phyloP scores from a whole-genome alignment of 2,329 filamentous ascomycete species.

The Aureobasidium sp. region DNA sequence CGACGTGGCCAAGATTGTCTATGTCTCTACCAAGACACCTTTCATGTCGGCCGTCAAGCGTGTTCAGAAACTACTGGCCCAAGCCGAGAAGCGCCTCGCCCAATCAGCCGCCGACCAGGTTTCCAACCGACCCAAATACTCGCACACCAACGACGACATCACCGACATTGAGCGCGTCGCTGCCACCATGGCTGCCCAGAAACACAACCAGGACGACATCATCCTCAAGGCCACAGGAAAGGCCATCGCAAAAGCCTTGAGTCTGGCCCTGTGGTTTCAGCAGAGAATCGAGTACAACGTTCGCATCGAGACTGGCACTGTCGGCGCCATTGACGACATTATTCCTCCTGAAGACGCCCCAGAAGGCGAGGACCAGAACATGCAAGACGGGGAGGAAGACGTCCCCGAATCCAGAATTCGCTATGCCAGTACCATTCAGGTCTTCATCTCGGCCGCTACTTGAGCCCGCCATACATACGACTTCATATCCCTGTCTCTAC shows the following conservation, averaged over 20 bases:
- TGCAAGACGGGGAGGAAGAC: conserved; percentile 19
- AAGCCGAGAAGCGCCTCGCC: conserved; percentile 46
- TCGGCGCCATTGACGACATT: conserved; percentile 63
- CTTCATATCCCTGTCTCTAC: background rate
- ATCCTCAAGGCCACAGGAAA: conserved; percentile 58
- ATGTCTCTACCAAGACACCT: conserved; percentile 57
- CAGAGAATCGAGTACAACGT: conserved; percentile 54
- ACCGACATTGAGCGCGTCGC: conserved; percentile 15
- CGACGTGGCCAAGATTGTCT: conserved; percentile 51
- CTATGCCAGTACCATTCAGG: conserved; percentile 21
- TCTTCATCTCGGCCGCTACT: conserved; percentile 17
- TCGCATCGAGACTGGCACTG: conserved; percentile 53
- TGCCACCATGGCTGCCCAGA: conserved; percentile 25
- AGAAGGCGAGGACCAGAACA: conserved; percentile 17
- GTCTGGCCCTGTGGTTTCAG: conserved; percentile 59
- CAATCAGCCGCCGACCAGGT: conserved; percentile 34
- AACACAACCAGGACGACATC: conserved; percentile 44
- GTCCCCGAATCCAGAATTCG: conserved; percentile 33
- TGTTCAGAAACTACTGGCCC: conserved; percentile 55
- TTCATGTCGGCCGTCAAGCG: conserved; percentile 64
- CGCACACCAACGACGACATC: background rate
- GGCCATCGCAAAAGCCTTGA: conserved; percentile 57
- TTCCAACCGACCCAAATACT: conserved; percentile 15
- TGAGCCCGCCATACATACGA: background rate
- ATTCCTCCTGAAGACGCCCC: conserved; percentile 29